These are phyloP conservation scores for Hypoxylon fuscum DNA, from an alignment of 495 filamentous ascomycete genomes.

Conservation along the genomic window DNA sequence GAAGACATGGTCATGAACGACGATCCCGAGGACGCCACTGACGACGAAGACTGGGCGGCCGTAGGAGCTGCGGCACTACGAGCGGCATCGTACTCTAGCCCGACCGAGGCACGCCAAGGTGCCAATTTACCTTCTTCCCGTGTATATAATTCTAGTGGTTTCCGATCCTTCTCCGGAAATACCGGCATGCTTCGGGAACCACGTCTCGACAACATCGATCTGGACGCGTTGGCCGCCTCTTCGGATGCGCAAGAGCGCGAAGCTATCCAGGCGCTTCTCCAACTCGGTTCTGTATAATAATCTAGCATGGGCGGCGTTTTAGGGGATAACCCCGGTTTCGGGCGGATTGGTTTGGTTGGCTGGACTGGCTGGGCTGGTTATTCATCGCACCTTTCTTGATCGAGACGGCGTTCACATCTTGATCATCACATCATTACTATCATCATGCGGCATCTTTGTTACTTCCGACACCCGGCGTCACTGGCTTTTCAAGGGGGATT, in stretches of 20 bases:
- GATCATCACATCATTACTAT: slow-evolving; percentile 25
- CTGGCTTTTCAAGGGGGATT: slow-evolving; percentile 24
- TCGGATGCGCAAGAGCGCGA: slow-evolving; percentile 79
- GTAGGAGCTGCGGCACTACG: slow-evolving; percentile 88
- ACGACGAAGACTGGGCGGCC: slow-evolving; percentile 96
- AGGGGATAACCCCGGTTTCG: slow-evolving; percentile 31
- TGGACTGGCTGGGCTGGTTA: slow-evolving; percentile 39
- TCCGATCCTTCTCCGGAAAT: slow-evolving; percentile 57
- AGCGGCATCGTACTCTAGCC: slow-evolving; percentile 67
- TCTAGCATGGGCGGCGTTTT: slow-evolving; percentile 60
- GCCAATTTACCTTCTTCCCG: slow-evolving; percentile 50
- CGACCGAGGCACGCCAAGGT: slow-evolving; percentile 45
- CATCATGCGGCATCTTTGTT: slow-evolving; percentile 36
- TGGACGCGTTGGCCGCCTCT: slow-evolving; percentile 60
- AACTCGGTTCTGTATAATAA: slow-evolving; percentile 86
- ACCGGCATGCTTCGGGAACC: slow-evolving; percentile 59
- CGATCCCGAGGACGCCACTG: slow-evolving; percentile 85
- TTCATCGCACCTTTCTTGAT: slow-evolving; percentile 34
- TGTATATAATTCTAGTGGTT: slow-evolving; percentile 58
- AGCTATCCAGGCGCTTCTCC: slow-evolving; percentile 83
- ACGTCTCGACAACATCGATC: slow-evolving; percentile 57
- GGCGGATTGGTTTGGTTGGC: slow-evolving; percentile 36
- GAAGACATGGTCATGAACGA: slow-evolving; percentile 70
- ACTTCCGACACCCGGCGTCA: slow-evolving; percentile 31
- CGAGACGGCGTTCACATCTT: slow-evolving; percentile 32